Base-by-base conservation (phyloP, 2,329 filamentous ascomycete genomes). In the Fusarium brevicatenulatum region DNA sequence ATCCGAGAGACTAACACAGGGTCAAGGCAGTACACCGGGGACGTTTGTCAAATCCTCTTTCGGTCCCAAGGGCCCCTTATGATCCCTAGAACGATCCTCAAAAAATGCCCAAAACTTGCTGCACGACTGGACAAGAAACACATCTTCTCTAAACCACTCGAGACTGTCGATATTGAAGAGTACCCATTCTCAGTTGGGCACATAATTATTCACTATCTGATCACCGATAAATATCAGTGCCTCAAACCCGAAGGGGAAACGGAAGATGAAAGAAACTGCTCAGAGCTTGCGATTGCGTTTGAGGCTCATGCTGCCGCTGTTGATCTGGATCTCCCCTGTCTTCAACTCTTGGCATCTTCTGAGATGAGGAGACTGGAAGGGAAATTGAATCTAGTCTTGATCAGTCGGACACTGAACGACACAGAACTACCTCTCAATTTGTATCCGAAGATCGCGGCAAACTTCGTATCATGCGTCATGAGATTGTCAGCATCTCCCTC, bases 241-340 rank as follows among this genome's bases (percentile, higher is more conserved):
- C 53, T 73, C 1, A 44, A 37, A 6, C 56, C 59, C 0, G 25
- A 46, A 8, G 42, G 43, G 0, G 19, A 40, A n/a, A 34, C 42
- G 0, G 28, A 50, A 13, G 32, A 54, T 1, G 37, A 57, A 6
- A 52, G 13, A 23, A 34, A 40, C 3, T 23, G 44, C 9, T 53
- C 50, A 3, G 53, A 67, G 9, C 60, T 73, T 15, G 44, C 46
- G 1, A 73, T 56, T 2, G 58, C 70, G 2, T 72, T 67, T 21
- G 13, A 37, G 1, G 44, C 54, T 1, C 63, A 63, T 40, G 54
- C 34, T 16, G 57, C 46, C 4, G 66, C 70, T 11, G 16, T 52
- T 2, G 23, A 23, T 0, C 23, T 72, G 6, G 30, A 55, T 0
- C 9, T 73, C 4, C 16, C 36, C 4, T 3, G 10, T 15, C 52